Base-by-base conservation (phyloP, 2,329 filamentous ascomycete species). In the Fusarium siculi region DNA sequence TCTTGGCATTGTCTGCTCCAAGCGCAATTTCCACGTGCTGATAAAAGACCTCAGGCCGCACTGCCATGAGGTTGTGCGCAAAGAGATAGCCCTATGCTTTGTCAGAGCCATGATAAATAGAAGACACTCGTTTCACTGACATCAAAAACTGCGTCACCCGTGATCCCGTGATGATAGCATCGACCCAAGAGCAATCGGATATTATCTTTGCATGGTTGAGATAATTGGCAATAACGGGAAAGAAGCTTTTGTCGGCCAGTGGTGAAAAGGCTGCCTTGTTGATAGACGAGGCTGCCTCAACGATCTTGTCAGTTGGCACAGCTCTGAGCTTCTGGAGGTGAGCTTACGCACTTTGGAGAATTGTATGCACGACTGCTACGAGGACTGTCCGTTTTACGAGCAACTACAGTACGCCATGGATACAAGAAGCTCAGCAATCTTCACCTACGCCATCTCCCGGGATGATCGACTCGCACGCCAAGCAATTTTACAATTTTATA, bases 371-470 rank as follows among this genome's bases (percentile, higher is more conserved):
- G 59, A 62, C 14, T 56, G 59, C 21, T 62, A 62, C 4, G 40
- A 56, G 16, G 50, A 62, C n/a, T 62, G 50, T 32, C 59, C 59
- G 19, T 62, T 62, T 9, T 62, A 56, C 14, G 50, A 62, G 10
- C 59, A 62, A 23, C 59, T 62, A 7, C 59, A 62, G 21, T 62
- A 56, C 4, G 50, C 59, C 21, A 62, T 62, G 58, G 58, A 61
- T 15, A 36, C 47, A 2, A 52, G 58, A 9, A 61, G 58, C 16
- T 61, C 58, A 4, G 53, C 28, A 15, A 15, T 61, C 4, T 61
- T 61, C 23, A 61, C 52, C 5, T 46, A 56, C 9, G 37, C 21
- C 4, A 11, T 12, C 11, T 62, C 59, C 9, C 40, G 50, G 3
- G 59, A 57, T 37, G 50, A 56, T 4, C 59, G 59, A 7, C 21